Conservation (phyloP, 805 yeast genomes). For the Spathaspora gorwiae region DNA sequence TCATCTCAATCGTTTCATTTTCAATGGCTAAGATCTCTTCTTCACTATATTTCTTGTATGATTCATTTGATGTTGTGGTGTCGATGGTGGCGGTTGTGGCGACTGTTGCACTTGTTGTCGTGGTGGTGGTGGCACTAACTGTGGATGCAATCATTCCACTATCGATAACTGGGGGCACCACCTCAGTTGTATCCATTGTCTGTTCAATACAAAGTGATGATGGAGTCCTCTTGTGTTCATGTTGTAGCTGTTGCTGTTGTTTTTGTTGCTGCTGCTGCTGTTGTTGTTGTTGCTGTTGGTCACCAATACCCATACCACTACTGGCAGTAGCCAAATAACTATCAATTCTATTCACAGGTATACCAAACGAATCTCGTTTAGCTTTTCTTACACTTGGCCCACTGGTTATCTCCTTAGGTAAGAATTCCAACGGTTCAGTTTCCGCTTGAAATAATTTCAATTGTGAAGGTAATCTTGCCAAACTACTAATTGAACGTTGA, state of each 20-base stretch:
- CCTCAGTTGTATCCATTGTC: background rate
- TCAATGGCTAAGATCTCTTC: conserved; percentile 43
- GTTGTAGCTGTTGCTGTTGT: background rate
- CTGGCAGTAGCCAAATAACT: background rate
- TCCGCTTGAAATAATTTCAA: conserved; percentile 41
- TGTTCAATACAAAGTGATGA: background rate
- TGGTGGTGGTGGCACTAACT: background rate
- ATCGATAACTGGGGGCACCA: background rate
- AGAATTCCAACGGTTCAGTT: conserved; percentile 5
- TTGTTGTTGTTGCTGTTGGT: no score
- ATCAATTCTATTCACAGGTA: conserved; percentile 4
- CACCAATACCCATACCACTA: no score
- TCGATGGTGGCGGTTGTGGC: background rate
- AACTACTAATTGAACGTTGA: background rate
- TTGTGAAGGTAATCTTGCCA: conserved; percentile 47
- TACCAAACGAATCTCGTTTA: conserved; percentile 5
- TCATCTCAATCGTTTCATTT: conserved; percentile 37
- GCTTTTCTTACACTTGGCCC: conserved; percentile 29
- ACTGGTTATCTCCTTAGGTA: conserved; percentile 19
- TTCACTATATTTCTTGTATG: conserved; percentile 29
- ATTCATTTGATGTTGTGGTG: conserved; percentile 10
- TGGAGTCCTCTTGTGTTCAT: background rate
- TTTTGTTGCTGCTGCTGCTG: background rate
- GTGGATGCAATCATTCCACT: background rate
- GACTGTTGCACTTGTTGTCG: conserved; percentile 10